phyloP scores from a whole-genome alignment of 1,284 basidiomycete species.

The Cryptococcus sp. region DNA sequence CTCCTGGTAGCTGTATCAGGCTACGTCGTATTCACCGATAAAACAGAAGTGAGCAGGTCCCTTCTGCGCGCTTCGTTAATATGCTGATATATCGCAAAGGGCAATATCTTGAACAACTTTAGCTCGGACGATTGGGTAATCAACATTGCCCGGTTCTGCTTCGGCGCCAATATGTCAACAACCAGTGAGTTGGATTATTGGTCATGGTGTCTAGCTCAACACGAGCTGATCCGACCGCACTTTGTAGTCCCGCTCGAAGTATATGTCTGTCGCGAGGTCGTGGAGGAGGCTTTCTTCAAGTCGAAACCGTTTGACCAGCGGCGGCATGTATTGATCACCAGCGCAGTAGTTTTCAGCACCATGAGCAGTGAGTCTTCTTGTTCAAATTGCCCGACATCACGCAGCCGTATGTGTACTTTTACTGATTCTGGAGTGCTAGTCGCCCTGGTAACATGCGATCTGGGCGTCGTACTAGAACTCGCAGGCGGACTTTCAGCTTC shows the following conservation, averaged over 20 bases:
- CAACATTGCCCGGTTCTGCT: constrained; percentile 91
- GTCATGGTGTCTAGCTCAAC: background rate
- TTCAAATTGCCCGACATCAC: background rate
- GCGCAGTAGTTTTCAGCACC: constrained; percentile 75
- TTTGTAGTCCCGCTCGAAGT: constrained; percentile 44
- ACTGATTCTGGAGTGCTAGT: constrained; percentile 58
- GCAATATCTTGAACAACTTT: constrained; percentile 94
- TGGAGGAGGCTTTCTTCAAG: constrained; percentile 91
- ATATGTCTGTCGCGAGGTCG: constrained; percentile 61
- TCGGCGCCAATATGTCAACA: constrained; percentile 98
- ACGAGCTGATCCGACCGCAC: constrained; percentile 51
- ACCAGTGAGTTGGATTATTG: constrained; percentile 56
- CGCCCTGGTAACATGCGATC: constrained; percentile 88
- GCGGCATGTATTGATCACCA: constrained; percentile 90
- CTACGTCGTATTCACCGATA: constrained; percentile 90
- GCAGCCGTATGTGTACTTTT: too few species aligned
- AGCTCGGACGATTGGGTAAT: constrained; percentile 74
- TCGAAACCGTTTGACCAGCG: constrained; percentile 75
- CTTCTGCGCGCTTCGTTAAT: background rate
- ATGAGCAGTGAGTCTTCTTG: constrained; percentile 67
- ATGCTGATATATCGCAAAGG: constrained; percentile 48
- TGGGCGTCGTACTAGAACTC: constrained; percentile 96
- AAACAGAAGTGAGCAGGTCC: constrained; percentile 62
- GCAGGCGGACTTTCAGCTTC: constrained; percentile 94
- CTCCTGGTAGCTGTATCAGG: constrained; percentile 84